phyloP scores from a whole-genome alignment of 2,329 filamentous ascomycete species.

The Aspergillus neotritici region DNA sequence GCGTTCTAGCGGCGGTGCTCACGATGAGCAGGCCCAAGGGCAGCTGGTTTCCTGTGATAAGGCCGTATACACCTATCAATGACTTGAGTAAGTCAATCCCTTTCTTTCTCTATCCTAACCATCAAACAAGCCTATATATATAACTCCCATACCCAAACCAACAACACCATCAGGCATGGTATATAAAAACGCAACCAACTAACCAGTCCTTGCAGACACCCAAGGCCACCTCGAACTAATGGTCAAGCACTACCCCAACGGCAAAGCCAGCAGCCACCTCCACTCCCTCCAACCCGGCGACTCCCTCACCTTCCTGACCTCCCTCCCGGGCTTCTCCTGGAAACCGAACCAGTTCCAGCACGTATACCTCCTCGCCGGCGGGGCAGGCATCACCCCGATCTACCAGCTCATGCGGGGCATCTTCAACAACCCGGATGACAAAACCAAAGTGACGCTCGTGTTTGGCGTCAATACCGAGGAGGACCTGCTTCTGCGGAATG shows the following conservation, averaged over 20 bases:
- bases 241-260: slow-evolving; percentile 63
- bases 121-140: neutral
- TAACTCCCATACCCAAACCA: too few species aligned
- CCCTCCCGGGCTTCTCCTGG: slow-evolving; percentile 53
- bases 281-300: slow-evolving; percentile 61
- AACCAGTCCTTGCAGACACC: slow-evolving; percentile 39
- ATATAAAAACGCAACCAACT: too few species aligned
- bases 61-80: slow-evolving; percentile 63
- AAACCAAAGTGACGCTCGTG: slow-evolving; percentile 58
- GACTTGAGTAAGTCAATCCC: slow-evolving; percentile 38
- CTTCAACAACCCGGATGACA: slow-evolving; percentile 56
- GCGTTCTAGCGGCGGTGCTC: slow-evolving; percentile 49
- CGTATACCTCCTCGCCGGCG: slow-evolving; percentile 63
- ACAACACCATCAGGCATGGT: too few species aligned
- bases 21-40: slow-evolving; percentile 56
- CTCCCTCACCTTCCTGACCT: slow-evolving; percentile 52
- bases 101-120: slow-evolving; percentile 1
- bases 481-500: slow-evolving; percentile 55
- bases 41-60: slow-evolving; percentile 53
- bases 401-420: slow-evolving; percentile 61
- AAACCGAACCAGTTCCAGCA: slow-evolving; percentile 45
- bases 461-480: slow-evolving; percentile 61
- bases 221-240: slow-evolving; percentile 58
- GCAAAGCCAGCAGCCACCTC: slow-evolving; percentile 60
- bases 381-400: slow-evolving; percentile 66